Evolutionary conservation across 768 basidiomycete genomes (phyloP).

Genomic region (Pleurotus platypus): DNA sequence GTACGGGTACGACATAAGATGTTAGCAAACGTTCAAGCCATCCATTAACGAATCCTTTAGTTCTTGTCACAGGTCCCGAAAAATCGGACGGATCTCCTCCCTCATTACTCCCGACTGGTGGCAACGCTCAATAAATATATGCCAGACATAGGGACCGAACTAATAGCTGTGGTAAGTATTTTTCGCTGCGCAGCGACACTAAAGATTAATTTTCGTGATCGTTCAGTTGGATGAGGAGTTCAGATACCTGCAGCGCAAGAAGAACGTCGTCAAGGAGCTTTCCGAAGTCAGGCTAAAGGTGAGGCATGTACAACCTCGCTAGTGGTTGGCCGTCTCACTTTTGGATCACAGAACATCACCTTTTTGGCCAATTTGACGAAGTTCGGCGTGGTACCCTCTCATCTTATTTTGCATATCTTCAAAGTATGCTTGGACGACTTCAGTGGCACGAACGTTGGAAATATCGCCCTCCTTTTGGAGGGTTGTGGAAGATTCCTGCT

Average conservation of each 20-base stretch:
- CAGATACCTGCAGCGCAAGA: constrained; percentile 91
- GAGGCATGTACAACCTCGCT: constrained; percentile 8
- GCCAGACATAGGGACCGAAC: constrained; percentile 86
- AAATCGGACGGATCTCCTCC: constrained; percentile 84
- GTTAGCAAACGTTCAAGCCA: background rate
- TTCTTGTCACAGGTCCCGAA: constrained; percentile 83
- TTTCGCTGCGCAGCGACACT: background rate
- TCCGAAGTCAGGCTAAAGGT: constrained; percentile 85
- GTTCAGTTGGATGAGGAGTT: constrained; percentile 93
- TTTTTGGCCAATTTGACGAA: constrained; percentile 95
- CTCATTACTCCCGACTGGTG: constrained; percentile 88
- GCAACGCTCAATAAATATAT: constrained; percentile 89
- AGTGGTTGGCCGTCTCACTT: background rate
- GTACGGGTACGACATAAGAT: constrained; percentile 58
- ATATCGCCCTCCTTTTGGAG: constrained; percentile 86
- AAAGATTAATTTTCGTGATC: constrained; percentile 3
- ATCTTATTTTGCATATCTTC: constrained; percentile 91
- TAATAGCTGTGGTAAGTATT: constrained; percentile 71
- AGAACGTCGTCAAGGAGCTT: constrained; percentile 88
- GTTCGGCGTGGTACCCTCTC: constrained; percentile 85
- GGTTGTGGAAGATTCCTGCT: constrained; percentile 92
- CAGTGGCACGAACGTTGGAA: constrained; percentile 89
- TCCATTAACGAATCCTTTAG: constrained; percentile 32
- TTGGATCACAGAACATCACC: constrained; percentile 66
- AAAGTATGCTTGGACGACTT: constrained; percentile 98